Evolutionary conservation across 2,329 filamentous ascomycete genomes (phyloP).

Genomic region (Venturia nashicola): DNA sequence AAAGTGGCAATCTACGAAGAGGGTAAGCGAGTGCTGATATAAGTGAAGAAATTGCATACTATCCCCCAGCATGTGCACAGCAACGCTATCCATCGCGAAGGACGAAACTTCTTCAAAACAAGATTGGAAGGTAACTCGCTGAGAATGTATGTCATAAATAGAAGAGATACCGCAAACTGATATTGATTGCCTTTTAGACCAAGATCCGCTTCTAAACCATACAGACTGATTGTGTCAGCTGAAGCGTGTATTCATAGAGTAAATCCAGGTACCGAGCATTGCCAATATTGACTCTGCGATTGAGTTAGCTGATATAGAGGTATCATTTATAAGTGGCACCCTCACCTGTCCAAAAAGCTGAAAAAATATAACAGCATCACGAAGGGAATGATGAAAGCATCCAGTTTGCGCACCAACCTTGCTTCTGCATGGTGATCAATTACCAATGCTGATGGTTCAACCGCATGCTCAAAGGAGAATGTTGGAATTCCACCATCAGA

Average conservation of each 20-base stretch:
- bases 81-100: constrained; percentile 42
- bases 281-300: constrained; percentile 52
- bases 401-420: constrained; percentile 52
- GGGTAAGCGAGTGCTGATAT: neutral
- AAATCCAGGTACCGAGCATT: constrained; percentile 39
- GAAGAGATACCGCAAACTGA: constrained; percentile 39
- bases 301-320: neutral
- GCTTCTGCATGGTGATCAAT: constrained; percentile 33
- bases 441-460: neutral
- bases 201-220: constrained; percentile 51
- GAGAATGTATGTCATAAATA: constrained; percentile 34
- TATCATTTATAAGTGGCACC: constrained; percentile 19
- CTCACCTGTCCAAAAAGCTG: constrained; percentile 56
- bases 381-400: constrained; percentile 51
- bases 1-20: constrained; percentile 37
- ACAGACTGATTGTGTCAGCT: constrained; percentile 29
- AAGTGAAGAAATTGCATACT: constrained; percentile 22
- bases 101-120: constrained; percentile 32
- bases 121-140: constrained; percentile 34
- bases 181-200: constrained; percentile 52
- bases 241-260: too few species aligned
- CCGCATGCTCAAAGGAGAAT: neutral
- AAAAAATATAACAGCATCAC: constrained; percentile 62
- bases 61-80: constrained; percentile 50
- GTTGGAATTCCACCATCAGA: neutral